These are phyloP conservation scores for Capsicum pubescens DNA, from an alignment of 257 asterid species.

Conservation along the genomic window DNA sequence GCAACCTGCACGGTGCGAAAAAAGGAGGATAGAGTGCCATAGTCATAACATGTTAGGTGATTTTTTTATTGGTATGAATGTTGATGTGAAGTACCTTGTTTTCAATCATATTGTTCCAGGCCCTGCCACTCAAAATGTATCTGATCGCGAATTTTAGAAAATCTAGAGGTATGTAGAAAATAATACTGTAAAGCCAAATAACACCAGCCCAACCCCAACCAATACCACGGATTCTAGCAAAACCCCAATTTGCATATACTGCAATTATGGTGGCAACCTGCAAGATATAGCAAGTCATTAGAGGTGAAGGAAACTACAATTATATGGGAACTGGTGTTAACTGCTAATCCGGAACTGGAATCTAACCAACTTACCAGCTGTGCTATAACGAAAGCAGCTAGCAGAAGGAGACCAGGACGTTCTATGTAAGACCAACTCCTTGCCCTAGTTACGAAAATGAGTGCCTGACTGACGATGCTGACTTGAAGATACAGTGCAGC, in stretches of 20 bases:
- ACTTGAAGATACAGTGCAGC: slow-evolving; percentile 65
- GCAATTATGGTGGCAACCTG: slow-evolving; percentile 52
- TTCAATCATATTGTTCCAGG: slow-evolving; percentile 53
- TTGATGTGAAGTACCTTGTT: slow-evolving; percentile 41
- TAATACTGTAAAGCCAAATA: slow-evolving; percentile 59
- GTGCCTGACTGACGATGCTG: slow-evolving; percentile 66
- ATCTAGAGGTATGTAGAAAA: slow-evolving; percentile 58
- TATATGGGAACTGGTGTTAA: background rate
- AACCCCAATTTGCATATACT: slow-evolving; percentile 58
- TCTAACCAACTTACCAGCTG: slow-evolving; percentile 48
- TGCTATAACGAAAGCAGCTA: slow-evolving; percentile 49
- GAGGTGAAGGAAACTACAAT: background rate
- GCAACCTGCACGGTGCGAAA: slow-evolving; percentile 44
- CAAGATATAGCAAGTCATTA: background rate
- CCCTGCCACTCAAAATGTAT: slow-evolving; percentile 51
- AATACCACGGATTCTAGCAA: slow-evolving; percentile 53
- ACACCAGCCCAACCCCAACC: slow-evolving; percentile 78
- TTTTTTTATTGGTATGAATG: background rate
- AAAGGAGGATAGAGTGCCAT: background rate
- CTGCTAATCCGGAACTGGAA: background rate
- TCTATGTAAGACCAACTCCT: slow-evolving; percentile 63
- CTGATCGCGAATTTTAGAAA: slow-evolving; percentile 50
- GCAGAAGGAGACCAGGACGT: slow-evolving; percentile 62
- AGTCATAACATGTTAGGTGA: background rate
- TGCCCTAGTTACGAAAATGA: slow-evolving; percentile 64